phyloP scores from a whole-genome alignment of 176 grass and related monocot genomes.

The Melocanna baccifera region DNA sequence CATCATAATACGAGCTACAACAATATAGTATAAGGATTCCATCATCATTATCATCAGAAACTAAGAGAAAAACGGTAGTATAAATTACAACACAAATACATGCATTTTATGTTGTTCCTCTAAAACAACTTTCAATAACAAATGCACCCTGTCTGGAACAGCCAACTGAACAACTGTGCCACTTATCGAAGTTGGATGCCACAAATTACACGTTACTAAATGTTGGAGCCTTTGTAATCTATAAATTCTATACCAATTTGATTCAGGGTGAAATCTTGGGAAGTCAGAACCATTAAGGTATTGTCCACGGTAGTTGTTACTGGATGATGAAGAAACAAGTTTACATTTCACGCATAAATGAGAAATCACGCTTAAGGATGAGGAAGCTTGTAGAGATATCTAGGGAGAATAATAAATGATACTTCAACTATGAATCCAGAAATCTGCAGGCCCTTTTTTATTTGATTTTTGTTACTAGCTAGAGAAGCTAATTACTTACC shows the following conservation, averaged over 20 bases:
- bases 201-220: not conserved
- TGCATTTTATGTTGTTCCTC: not conserved
- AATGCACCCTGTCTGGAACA: not conserved
- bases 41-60: no score
- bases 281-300: not conserved
- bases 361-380: not conserved
- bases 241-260: not conserved
- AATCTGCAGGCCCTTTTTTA: not conserved
- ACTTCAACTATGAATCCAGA: not conserved
- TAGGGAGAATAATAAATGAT: not conserved
- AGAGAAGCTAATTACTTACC: constrained; percentile 45
- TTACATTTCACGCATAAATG: not conserved
- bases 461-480: not conserved
- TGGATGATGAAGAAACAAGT: not conserved
- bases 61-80: no score
- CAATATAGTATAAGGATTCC: not conserved
- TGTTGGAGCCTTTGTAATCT: not conserved
- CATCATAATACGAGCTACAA: not conserved
- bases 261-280: not conserved
- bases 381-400: constrained; percentile 8
- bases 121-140: not conserved
- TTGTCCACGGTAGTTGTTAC: not conserved
- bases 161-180: not conserved
- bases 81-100: no score
- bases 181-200: no score